These are phyloP conservation scores for Cutaneotrichosporon curvatum DNA, from an alignment of 1,284 basidiomycete genomes.

Conservation along the genomic window DNA sequence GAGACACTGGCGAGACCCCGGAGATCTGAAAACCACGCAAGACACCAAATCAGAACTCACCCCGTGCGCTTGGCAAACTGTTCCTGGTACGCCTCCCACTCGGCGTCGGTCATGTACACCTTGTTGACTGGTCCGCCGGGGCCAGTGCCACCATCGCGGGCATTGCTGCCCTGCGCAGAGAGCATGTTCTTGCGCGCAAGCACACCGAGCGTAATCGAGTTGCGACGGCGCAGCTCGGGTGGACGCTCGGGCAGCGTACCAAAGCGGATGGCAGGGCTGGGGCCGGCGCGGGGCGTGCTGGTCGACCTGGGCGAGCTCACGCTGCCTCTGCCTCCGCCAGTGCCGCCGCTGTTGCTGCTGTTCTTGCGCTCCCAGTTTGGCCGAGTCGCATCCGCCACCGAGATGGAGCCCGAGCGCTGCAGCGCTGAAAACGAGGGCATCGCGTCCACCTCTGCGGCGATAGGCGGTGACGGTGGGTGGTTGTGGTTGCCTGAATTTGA, in stretches of 20 bases:
- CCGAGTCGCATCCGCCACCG: too few relatives aligned
- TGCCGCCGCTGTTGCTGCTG: too few relatives aligned
- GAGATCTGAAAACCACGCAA: too few relatives aligned
- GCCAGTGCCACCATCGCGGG: not conserved
- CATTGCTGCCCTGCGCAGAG: slow-evolving; percentile 24
- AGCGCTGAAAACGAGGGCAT: too few relatives aligned
- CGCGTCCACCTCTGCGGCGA: not conserved
- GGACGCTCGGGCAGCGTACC: slow-evolving; percentile 20
- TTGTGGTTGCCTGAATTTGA: too few relatives aligned
- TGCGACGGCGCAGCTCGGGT: slow-evolving; percentile 37
- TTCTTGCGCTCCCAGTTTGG: too few relatives aligned
- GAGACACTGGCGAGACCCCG: too few relatives aligned
- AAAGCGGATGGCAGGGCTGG: slow-evolving; percentile 12
- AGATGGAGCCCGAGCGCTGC: too few relatives aligned
- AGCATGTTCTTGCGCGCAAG: slow-evolving; percentile 37
- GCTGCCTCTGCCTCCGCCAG: too few relatives aligned
- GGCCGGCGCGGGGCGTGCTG: slow-evolving; percentile 4
- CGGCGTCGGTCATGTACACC: slow-evolving; percentile 40
- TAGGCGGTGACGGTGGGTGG: not conserved
- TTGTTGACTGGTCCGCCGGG: slow-evolving; percentile 6
- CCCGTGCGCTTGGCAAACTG: slow-evolving; percentile 22
- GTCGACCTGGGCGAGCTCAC: not conserved
- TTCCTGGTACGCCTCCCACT: slow-evolving; percentile 42
- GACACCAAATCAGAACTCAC: slow-evolving; percentile 22
- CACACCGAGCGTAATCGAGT: slow-evolving; percentile 42